These are phyloP conservation scores for Cercospora sp. DNA, from an alignment of 2,329 filamentous ascomycete genomes.

Conservation along the genomic window DNA sequence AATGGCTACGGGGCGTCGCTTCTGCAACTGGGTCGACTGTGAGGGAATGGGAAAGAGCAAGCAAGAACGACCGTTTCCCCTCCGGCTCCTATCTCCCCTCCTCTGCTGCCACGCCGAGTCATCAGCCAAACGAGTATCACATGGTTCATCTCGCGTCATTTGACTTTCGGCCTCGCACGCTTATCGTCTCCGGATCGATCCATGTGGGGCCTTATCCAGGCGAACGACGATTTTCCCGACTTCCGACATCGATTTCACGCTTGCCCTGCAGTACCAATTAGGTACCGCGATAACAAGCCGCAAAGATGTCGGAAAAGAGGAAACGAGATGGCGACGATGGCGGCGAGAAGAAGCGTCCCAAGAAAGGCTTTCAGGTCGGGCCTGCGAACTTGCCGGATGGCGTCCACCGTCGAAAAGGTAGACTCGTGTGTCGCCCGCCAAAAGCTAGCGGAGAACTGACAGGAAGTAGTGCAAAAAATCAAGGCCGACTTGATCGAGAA, in stretches of 20 bases:
- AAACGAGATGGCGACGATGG: slow-evolving; percentile 24
- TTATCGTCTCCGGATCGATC: slow-evolving; percentile 6
- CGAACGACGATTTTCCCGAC: slow-evolving; percentile 1
- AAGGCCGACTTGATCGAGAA: slow-evolving; percentile 87
- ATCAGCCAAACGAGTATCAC: slow-evolving; percentile 11
- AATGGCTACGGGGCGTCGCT: slow-evolving; percentile 1
- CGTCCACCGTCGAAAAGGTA: slow-evolving; percentile 74
- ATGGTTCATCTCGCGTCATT: slow-evolving; percentile 9
- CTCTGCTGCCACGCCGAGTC: slow-evolving; percentile 9
- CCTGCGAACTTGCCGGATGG: slow-evolving; percentile 90
- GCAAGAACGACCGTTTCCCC: neutral
- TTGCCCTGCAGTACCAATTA: neutral
- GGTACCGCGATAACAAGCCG: neutral
- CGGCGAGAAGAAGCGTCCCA: slow-evolving; percentile 49
- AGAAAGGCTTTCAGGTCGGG: slow-evolving; percentile 79
- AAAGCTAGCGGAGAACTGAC: slow-evolving; percentile 9
- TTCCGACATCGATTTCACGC: neutral
- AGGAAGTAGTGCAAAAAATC: slow-evolving; percentile 71
- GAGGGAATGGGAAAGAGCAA: neutral
- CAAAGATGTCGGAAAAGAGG: slow-evolving; percentile 29
- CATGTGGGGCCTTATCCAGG: slow-evolving; percentile 3
- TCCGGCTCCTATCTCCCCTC: slow-evolving; percentile 5
- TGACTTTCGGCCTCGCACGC: slow-evolving; percentile 5
- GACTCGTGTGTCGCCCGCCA: neutral
- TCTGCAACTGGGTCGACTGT: neutral